Base-by-base conservation (phyloP, 257 asterid species). In the Solanum chmielewskii region DNA sequence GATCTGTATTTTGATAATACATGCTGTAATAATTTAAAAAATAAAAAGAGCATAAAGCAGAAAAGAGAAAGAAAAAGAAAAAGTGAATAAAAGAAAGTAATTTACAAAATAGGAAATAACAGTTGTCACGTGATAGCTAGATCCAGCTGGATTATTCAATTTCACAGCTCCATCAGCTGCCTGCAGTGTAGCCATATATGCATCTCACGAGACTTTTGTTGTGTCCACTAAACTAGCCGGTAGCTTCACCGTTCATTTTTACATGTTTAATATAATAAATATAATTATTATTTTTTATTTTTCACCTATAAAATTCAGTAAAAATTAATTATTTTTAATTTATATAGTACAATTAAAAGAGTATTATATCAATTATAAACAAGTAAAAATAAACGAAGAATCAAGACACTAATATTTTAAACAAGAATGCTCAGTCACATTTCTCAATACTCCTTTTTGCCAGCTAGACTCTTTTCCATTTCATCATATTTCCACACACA, bases 191-290 rank as follows among this genome's bases (percentile, higher is more conserved):
- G 84, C 27, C 66, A 78, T 45, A 45, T 45, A 27, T 15, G 35
- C 44, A 39, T 88, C 89, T 88, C 92, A 89, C 91, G 92, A 77
- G 88, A 11, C 59, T 29, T 86, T 29, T 87, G 89, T 83, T 31
- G 83, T 59, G 31, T 45, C 88, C 5, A 23, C 35, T 74, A 33
- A 64, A 27, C 35, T 33, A 20, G 11, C 89, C 14, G 8, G 14
- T 70, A 70, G 25, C 78, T 29, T 37, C 49, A 21, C 9, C 25
- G 11, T 56, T 56, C 1, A 20, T 20, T 3, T 56, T 20, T 56
- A 56, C 0, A 20, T 56, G 25, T 56, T 20, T 0, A 56, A 18
- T 56, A 56, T 56, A 56, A 6, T 16, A 56, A 6, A 56, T 16
- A 52, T 18, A 2, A 0, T 56, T 4, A 7, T 56, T 0, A 1